Base-by-base conservation (phyloP, 352 stramenopile species). In the Phytophthora capsici region DNA sequence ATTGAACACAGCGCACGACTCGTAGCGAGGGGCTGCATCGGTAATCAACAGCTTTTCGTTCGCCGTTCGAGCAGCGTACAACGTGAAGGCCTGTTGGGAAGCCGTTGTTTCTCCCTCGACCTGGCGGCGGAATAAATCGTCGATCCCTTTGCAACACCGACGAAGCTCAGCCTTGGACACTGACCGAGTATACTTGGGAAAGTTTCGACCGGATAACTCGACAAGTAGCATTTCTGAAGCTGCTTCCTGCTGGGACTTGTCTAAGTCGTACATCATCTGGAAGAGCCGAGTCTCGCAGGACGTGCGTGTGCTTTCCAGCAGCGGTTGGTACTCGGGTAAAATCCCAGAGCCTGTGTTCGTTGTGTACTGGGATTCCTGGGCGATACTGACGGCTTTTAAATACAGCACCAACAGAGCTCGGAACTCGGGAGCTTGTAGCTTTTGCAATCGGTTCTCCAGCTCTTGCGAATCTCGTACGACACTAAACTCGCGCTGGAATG, bases 31-130 rank as follows among this genome's bases (percentile, higher is more conserved):
- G 10, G 80, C 82, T 16, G 57, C 71, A 32, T 93, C 85, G 1
- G 82, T 91, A 36, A 93, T 46, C 13, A 88, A 51, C 12, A 93
- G 48, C 43, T 71, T 82, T n/a, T 93, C 85, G 7, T 70, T 66
- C 1, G 63, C 54, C 13, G 67, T 82, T 23, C 60, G 64, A 10
- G 58, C 51, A 6, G 57, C 66, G 6, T 76, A 75, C 34, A 91
- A 72, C 7, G 77, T 88, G 55, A 89, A 86, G 0, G 77, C 78
- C 45, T 90, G 71, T 32, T 90, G 61, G 2, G 65, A 41, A 12
- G 75, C 75, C 14, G 72, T 68, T 2, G 57, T 60, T 22, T 69
- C 47, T 5, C 58, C 57, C 4, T 77, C 63, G 1, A 63, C 62
- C 3, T 75, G 57, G 5, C 51, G 52, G 6, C 47, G 66, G 28